Percentiles rank a stretch among this genome's conserved stretches.
Evolutionary conservation across 2,329 filamentous ascomycete genomes (phyloP).

Genomic region (Colletotrichum sansevieriae): DNA sequence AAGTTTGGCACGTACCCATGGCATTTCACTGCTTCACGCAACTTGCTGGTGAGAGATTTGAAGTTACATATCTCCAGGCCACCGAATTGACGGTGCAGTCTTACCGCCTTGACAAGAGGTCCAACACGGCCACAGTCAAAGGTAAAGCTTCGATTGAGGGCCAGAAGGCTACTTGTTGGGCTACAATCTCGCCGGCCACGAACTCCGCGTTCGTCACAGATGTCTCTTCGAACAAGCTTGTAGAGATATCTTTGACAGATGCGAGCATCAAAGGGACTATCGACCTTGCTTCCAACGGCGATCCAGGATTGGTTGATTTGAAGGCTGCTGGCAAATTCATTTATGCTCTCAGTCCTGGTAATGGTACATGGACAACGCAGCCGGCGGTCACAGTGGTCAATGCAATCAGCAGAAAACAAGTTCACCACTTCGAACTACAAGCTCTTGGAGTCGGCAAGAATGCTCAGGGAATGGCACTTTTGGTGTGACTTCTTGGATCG

Average conservation of each 20-base stretch:
- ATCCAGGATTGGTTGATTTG: conserved; percentile 69
- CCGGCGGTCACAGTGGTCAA: conserved; percentile 56
- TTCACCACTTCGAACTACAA: conserved; percentile 25
- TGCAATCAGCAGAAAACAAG: conserved; percentile 39
- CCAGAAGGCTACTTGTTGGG: conserved; percentile 72
- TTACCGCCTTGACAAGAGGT: conserved; percentile 56
- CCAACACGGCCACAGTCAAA: conserved; percentile 50
- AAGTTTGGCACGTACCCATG: conserved; percentile 47
- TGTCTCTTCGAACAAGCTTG: conserved; percentile 62
- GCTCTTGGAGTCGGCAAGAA: conserved; percentile 16
- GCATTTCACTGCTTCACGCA: conserved; percentile 52
- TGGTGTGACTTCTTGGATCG: neutral
- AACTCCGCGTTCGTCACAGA: conserved; percentile 71
- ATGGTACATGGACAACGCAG: conserved; percentile 56
- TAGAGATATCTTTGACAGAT: conserved; percentile 67
- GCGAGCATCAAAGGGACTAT: conserved; percentile 60
- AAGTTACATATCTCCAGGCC: conserved; percentile 47
- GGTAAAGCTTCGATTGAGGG: conserved; percentile 58
- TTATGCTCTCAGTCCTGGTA: conserved; percentile 69
- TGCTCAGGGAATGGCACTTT: conserved; percentile 34
- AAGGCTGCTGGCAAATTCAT: conserved; percentile 65
- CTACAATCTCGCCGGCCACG: conserved; percentile 60
- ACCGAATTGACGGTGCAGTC: conserved; percentile 61
- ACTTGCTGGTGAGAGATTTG: conserved; percentile 45
- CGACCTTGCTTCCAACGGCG: conserved; percentile 59